phyloP scores from a whole-genome alignment of 805 yeast genomes.

The Starmerella apis region DNA sequence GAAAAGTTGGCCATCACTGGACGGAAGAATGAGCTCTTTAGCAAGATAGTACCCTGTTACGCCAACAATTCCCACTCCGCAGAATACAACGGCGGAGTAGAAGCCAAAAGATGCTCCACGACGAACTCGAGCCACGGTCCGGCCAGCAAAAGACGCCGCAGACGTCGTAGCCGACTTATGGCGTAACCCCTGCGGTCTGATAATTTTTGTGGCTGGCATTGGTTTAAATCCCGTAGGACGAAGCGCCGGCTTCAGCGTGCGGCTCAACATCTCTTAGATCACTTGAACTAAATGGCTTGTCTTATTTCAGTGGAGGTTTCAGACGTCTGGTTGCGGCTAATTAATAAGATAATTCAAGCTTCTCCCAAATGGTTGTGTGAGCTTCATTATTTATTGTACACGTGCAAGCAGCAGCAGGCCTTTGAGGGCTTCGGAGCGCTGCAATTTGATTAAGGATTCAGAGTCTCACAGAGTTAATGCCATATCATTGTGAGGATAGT shows the following conservation, averaged over 20 bases:
- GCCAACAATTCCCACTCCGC: constrained; percentile 34
- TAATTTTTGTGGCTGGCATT: neutral
- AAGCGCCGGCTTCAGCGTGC: neutral
- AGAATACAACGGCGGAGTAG: constrained; percentile 30
- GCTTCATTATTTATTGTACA: too few relatives aligned
- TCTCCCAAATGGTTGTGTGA: neutral
- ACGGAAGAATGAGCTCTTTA: constrained; percentile 74
- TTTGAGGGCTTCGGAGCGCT: too few relatives aligned
- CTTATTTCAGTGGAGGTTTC: neutral
- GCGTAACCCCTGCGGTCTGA: constrained; percentile 1
- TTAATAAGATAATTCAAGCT: neutral
- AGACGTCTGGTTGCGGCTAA: neutral
- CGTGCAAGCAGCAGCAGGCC: too few relatives aligned
- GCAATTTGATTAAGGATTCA: too few relatives aligned
- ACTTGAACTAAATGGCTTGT: too few relatives aligned
- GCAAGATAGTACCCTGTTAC: constrained; percentile 62
- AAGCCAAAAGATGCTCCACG: constrained; percentile 30
- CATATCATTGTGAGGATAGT: too few relatives aligned
- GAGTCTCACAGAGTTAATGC: too few relatives aligned
- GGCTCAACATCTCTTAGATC: neutral
- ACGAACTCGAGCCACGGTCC: constrained; percentile 12
- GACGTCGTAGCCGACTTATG: constrained; percentile 3
- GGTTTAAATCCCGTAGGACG: neutral
- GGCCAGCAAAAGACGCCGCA: constrained; percentile 15
- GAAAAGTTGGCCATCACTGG: constrained; percentile 84